phyloP scores from a whole-genome alignment of 768 basidiomycete species.

The Panaeolus cyanescens region DNA sequence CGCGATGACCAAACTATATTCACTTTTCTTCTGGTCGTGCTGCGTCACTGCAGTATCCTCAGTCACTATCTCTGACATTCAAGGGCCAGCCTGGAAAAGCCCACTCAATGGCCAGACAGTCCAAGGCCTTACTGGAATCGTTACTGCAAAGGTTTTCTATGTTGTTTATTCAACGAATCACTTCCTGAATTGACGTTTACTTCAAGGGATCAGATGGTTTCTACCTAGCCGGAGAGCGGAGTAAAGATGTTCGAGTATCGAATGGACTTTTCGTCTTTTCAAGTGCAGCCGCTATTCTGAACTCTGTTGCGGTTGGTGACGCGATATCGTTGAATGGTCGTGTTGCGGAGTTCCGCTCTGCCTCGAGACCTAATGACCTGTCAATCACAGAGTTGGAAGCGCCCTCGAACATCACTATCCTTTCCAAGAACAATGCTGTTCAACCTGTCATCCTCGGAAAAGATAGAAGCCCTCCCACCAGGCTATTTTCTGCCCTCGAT shows the following conservation, averaged over 20 bases:
- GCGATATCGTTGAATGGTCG: conserved; percentile 42
- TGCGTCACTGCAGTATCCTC: conserved; percentile 29
- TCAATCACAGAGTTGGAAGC: conserved; percentile 49
- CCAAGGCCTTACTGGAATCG: conserved; percentile 47
- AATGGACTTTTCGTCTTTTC: conserved; percentile 55
- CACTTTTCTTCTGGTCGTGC: conserved; percentile 29
- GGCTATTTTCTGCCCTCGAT: conserved; percentile 50
- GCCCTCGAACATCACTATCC: conserved; percentile 42
- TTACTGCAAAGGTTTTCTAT: conserved; percentile 50
- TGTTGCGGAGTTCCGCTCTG: conserved; percentile 54
- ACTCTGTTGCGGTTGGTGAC: conserved; percentile 48
- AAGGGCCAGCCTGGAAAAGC: conserved; percentile 49
- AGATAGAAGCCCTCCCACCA: conserved; percentile 55
- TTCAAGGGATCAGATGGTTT: conserved; percentile 46
- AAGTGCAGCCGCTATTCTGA: conserved; percentile 34
- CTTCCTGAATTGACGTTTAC: background rate
- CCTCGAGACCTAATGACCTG: conserved; percentile 44
- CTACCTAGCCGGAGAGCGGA: conserved; percentile 47
- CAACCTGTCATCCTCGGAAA: conserved; percentile 52
- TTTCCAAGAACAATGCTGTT: conserved; percentile 48
- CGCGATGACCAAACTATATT: conserved; percentile 32
- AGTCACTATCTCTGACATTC: conserved; percentile 50
- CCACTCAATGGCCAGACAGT: conserved; percentile 48
- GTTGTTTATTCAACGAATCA: background rate
- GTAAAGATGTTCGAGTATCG: conserved; percentile 47